Base-by-base conservation (phyloP, 2,329 filamentous ascomycete genomes). In the Exophiala viscosa region DNA sequence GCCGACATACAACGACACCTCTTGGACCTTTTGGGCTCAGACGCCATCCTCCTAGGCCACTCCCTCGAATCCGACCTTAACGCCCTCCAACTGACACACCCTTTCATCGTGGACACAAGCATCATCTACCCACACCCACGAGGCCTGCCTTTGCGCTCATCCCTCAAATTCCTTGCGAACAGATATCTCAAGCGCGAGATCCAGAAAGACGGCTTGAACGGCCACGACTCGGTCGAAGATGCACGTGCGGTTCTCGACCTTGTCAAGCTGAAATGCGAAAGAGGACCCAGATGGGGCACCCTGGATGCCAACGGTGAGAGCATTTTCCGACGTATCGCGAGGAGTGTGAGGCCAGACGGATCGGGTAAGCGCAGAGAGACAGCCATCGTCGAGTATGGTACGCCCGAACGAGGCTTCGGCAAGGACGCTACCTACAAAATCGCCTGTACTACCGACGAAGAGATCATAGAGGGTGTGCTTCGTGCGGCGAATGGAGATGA, bases 221-320 rank as follows among this genome's bases (percentile, higher is more conserved):
- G 93, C 13, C 93, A 99, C 67, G 86, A 97, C 76, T 93, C 88
- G 53, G 80, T 96, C 58, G 93, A 99, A 70, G 93, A 99, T 68
- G 90, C 93, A 11, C 85, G 81, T 60, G 90, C 93, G 2, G 95
- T 90, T 59, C 83, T 99, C 11, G 91, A 97, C 64, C 84, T 99
- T 1, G 84, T 97, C 43, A 95, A 93, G 70, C 86, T 92, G 66
- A 99, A 99, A 69, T 96, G 92, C 68, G 91, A 97, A 69, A 93
- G 88, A 70, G 93, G 93, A 36, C 88, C 87, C 59, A 72, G 77
- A 18, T 99, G 91, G 88, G 93, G 90, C 33, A 86, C 86, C 0
- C 83, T 83, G 45, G 90, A 95, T 39, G 79, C 84, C 1, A 85
- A 84, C 41, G 85, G 84, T 36, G 93, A 99, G 72, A 92, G 90